Base-by-base conservation (phyloP, 2,329 filamentous ascomycete genomes). In the Hirsutella thompsonii region DNA sequence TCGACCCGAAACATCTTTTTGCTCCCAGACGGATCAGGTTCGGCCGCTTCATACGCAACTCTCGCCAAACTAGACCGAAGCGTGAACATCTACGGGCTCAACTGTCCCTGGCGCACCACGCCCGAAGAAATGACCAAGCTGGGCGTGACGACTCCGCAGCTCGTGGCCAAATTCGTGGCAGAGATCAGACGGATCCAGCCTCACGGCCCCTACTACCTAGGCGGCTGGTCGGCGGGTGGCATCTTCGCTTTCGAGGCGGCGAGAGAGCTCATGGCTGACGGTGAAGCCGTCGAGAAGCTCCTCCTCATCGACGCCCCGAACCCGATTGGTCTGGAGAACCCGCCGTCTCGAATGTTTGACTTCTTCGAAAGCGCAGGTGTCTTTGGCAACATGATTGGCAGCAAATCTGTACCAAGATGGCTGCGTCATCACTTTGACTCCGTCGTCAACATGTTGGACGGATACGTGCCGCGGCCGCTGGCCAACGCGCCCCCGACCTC, bases 221-320 rank as follows among this genome's bases (percentile, higher is more conserved):
- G 76, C 14, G 83, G 83, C 20, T 88, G 82, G 83, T 83, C 76
- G n/a, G 82, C 81, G 1, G 83, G 83, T 20, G 82, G 83, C 29
- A 79, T 85, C 37, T 78, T 80, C 44, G 80, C 81, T 34, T 85
- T 75, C 51, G 77, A 83, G 49, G 76, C 78, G 9, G 71, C 76
- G 14, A 70, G 71, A 41, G 73, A 80, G 46, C 66, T 84, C 14
- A 68, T 68, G 43, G 67, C 69, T 46, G 67, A 66, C 3, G 72
- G 73, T 14, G 73, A 82, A 36, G 54, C 54, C 16, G 76, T 83
- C 4, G 70, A 74, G 5, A 63, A 72, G 39, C 65, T 84, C 10
- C 66, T 83, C 40, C 65, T 84, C 40, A 74, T 85, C 38, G 81
- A 85, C 52, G 67, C 77, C 0, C 80, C 80, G 0, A 79, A 74